Evolutionary conservation across 192 early-diverging fungal genomes (phyloP).

Genomic region (Coemansia sp.): DNA sequence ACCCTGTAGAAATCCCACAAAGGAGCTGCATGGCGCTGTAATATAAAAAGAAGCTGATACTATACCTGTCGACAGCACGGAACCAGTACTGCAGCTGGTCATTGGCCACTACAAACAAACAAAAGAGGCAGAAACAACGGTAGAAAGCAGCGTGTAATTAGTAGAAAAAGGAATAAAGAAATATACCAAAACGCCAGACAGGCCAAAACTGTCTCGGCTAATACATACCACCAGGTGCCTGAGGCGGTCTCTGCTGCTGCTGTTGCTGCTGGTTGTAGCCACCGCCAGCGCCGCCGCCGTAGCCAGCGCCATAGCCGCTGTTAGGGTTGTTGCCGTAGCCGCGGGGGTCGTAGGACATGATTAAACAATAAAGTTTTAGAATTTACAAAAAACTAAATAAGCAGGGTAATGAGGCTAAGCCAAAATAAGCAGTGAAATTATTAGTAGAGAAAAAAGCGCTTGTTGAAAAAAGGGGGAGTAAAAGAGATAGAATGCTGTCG

Average conservation of each 20-base stretch:
- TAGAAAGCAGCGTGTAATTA: neutral
- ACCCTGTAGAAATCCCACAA: constrained; percentile 10
- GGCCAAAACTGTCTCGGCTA: too few relatives aligned
- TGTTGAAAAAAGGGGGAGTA: neutral
- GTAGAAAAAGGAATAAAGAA: neutral
- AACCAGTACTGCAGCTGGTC: constrained; percentile 53
- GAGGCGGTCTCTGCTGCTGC: neutral
- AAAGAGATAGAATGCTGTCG: neutral
- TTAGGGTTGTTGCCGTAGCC: constrained; percentile 9
- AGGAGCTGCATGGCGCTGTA: neutral
- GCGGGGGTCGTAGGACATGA: constrained; percentile 30
- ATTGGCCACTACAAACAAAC: constrained; percentile 11
- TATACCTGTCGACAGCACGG: constrained; percentile 50
- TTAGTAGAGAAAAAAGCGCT: constrained; percentile 3
- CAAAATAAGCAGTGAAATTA: constrained; percentile 5
- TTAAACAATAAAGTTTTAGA: constrained; percentile 1
- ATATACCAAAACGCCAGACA: constrained; percentile 1
- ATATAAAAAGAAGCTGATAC: neutral
- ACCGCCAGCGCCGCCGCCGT: constrained; percentile 10
- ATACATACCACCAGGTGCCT: constrained; percentile 11
- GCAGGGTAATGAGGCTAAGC: too few relatives aligned
- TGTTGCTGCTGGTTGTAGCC: neutral
- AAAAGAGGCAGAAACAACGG: constrained; percentile 3
- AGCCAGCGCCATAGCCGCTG: constrained; percentile 8
- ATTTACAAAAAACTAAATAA: constrained; percentile 8